A percentile compares a stretch with the other conserved stretches of the same genome.
Evolutionary conservation across 1,284 basidiomycete genomes (phyloP).

Genomic region (Coniferiporia sulphurascens): DNA sequence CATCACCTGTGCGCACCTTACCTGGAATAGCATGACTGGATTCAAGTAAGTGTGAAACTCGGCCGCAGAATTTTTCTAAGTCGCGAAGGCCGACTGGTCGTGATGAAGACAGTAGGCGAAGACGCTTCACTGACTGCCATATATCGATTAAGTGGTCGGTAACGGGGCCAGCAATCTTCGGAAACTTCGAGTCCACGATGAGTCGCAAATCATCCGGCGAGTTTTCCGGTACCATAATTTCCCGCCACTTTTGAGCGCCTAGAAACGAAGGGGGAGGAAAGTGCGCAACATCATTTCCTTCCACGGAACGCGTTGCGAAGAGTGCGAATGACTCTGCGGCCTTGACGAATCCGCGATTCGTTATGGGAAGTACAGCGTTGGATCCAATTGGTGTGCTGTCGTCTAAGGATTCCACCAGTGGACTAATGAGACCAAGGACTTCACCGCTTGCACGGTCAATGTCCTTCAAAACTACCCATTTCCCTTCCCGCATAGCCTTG

Average conservation of each 20-base stretch:
- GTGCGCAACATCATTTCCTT: conserved; percentile 36
- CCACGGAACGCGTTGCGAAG: conserved; percentile 74
- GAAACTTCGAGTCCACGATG: conserved; percentile 68
- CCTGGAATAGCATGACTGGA: neutral
- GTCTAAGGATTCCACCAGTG: conserved; percentile 77
- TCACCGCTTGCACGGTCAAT: conserved; percentile 87
- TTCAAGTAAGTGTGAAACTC: conserved; percentile 52
- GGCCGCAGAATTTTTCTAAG: conserved; percentile 82
- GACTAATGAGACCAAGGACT: conserved; percentile 79
- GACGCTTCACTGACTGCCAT: conserved; percentile 52
- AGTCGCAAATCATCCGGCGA: conserved; percentile 59
- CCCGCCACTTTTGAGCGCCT: conserved; percentile 76
- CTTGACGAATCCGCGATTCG: conserved; percentile 62
- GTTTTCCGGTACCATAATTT: conserved; percentile 62
- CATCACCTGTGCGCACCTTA: neutral
- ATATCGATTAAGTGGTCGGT: conserved; percentile 50
- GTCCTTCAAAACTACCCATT: conserved; percentile 94
- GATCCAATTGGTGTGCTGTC: conserved; percentile 74
- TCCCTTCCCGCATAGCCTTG: conserved; percentile 85
- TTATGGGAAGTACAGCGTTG: conserved; percentile 64
- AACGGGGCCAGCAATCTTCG: conserved; percentile 47
- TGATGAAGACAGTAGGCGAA: conserved; percentile 48
- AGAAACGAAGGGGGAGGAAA: conserved; percentile 66
- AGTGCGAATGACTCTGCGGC: conserved; percentile 74
- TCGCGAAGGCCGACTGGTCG: conserved; percentile 77